Conservation (phyloP, 2,329 filamentous ascomycete genomes). For the Verticillium nonalfalfae region DNA sequence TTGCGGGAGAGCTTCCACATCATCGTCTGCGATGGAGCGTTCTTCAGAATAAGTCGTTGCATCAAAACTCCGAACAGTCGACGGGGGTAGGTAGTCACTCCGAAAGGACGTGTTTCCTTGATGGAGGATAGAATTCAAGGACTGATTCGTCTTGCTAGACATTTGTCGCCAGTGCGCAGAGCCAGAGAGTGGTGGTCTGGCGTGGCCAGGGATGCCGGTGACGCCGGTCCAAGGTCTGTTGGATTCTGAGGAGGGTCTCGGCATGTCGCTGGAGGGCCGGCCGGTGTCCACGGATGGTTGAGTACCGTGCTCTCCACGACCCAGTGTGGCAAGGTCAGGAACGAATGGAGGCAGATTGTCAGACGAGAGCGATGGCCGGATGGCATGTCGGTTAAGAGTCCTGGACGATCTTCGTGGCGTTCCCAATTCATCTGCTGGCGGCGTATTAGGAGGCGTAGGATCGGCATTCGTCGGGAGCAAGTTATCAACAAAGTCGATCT, state of each 20-base stretch:
- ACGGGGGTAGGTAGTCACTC: conserved; percentile 44
- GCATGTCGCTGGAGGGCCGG: conserved; percentile 23
- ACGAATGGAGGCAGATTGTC: conserved; percentile 40
- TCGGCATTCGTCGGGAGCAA: conserved; percentile 43
- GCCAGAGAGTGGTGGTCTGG: conserved; percentile 18
- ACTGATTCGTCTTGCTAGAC: conserved; percentile 42
- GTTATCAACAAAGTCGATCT: conserved; percentile 8
- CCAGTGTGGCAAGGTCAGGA: conserved; percentile 37
- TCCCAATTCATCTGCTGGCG: conserved; percentile 37
- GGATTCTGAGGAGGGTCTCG: conserved; percentile 18
- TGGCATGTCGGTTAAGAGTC: conserved; percentile 41
- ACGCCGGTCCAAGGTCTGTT: conserved; percentile 15
- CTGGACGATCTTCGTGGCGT: conserved; percentile 51
- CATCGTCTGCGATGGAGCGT: conserved; percentile 31
- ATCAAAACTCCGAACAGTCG: conserved; percentile 54
- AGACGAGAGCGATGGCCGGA: conserved; percentile 25
- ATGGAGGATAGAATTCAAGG: conserved; percentile 44
- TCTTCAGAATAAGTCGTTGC: conserved; percentile 47
- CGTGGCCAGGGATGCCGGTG: conserved; percentile 11
- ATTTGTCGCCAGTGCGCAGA: conserved; percentile 35
- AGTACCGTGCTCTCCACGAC: conserved; percentile 14
- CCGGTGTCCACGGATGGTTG: conserved; percentile 24
- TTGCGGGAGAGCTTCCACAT: conserved; percentile 38
- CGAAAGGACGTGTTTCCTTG: conserved; percentile 55
- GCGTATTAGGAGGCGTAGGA: conserved; percentile 56